Evolutionary conservation across 805 yeast species (phyloP).

Genomic region (Vanderwaltozyma verrucispora): DNA sequence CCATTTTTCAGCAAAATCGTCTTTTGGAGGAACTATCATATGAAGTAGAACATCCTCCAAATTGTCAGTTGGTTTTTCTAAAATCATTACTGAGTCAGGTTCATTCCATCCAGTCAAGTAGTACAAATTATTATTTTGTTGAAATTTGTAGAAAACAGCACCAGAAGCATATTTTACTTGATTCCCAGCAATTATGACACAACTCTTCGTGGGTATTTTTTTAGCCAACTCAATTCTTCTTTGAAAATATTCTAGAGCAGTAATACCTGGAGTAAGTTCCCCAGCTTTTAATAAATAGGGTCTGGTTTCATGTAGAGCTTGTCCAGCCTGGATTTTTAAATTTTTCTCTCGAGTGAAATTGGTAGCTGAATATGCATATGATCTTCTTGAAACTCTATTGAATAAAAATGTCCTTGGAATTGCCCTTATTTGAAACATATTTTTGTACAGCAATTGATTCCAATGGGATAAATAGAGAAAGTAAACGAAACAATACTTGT

Average conservation of each 20-base stretch:
- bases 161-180: constrained; percentile 75
- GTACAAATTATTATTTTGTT: constrained; percentile 81
- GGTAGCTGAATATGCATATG: not conserved
- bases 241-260: constrained; percentile 69
- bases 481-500: too few relatives aligned
- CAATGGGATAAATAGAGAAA: too few relatives aligned
- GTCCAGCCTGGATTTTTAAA: constrained; percentile 49
- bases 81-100: constrained; percentile 62
- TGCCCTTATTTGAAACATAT: too few relatives aligned
- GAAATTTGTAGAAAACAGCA: constrained; percentile 82
- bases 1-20: constrained; percentile 77
- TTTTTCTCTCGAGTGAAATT: constrained; percentile 9
- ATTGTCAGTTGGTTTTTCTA: constrained; percentile 50
- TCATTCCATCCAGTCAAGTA: constrained; percentile 91
- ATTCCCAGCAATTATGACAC: constrained; percentile 68
- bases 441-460: too few relatives aligned
- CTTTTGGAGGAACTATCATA: constrained; percentile 79
- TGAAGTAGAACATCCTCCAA: constrained; percentile 52
- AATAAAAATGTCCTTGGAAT: too few relatives aligned
- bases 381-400: not conserved
- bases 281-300: constrained; percentile 68
- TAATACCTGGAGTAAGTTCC: constrained; percentile 78
- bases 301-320: constrained; percentile 78
- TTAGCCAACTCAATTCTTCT: constrained; percentile 55
- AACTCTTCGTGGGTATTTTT: constrained; percentile 49